Evolutionary conservation across 2,329 filamentous ascomycete genomes (phyloP).

Genomic region (Trichoderma sp.): DNA sequence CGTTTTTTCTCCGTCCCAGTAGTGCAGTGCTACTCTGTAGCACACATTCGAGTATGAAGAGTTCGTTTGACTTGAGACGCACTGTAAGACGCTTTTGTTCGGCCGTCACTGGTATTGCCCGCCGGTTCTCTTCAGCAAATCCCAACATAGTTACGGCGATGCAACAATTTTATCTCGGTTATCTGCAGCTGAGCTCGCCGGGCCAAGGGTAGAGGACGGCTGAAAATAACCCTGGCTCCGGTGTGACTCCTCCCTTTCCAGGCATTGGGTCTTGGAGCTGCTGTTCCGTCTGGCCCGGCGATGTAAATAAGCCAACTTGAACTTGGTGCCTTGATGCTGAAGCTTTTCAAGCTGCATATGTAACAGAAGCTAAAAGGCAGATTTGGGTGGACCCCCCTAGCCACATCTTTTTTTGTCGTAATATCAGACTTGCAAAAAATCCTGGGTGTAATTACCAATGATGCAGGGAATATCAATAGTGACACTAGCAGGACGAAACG

Average conservation of each 20-base stretch:
- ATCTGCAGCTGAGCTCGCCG: constrained; percentile 17
- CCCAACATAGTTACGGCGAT: constrained; percentile 12
- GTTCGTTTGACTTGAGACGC: not conserved
- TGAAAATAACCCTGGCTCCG: not conserved
- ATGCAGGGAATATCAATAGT: not conserved
- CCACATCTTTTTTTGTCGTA: not conserved
- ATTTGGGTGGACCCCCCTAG: not conserved
- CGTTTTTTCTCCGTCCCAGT: not conserved
- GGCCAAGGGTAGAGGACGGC: constrained; percentile 11
- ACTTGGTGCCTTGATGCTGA: not conserved
- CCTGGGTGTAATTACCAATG: not conserved
- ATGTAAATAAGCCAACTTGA: not conserved
- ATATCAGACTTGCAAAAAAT: not conserved
- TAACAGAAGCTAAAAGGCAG: constrained; percentile 3
- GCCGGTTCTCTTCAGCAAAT: not conserved
- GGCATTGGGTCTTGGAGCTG: not conserved
- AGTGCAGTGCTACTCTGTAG: not conserved
- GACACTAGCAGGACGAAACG: constrained; percentile 3
- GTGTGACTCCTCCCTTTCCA: not conserved
- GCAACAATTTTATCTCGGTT: constrained; percentile 19
- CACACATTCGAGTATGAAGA: not conserved
- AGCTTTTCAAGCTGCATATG: constrained; percentile 7
- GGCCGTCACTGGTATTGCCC: not conserved
- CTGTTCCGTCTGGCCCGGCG: not conserved
- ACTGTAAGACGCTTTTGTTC: not conserved